Evolutionary conservation across 345 rosid genomes (phyloP).

Genomic region (Brassica rapa): DNA sequence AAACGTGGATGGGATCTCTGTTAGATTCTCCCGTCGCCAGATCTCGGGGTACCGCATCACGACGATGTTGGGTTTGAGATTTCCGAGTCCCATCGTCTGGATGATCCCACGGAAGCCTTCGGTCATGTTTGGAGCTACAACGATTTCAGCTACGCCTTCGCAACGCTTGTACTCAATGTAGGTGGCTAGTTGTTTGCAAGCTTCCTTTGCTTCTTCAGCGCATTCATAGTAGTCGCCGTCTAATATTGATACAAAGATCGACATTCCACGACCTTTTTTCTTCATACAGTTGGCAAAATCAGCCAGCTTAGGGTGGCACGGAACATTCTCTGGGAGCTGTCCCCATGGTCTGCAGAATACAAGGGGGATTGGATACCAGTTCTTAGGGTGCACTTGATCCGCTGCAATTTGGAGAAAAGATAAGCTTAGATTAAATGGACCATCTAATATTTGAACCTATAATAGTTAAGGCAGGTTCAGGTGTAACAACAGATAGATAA

Average conservation of each 20-base stretch:
- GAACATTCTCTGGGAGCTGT: conserved; percentile 95
- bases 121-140: conserved; percentile 95
- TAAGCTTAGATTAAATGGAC: conserved; percentile 6
- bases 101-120: conserved; percentile 97
- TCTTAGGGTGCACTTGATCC: conserved; percentile 97
- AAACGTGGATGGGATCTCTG: conserved; percentile 88
- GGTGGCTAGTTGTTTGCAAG: conserved; percentile 80
- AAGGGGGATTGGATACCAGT: conserved; percentile 98
- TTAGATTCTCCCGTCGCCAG: conserved; percentile 94
- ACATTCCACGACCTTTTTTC: conserved; percentile 99
- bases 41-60: conserved; percentile 99
- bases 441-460: neutral
- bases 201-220: conserved; percentile 95
- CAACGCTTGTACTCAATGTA: conserved; percentile 92
- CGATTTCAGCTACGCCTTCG: conserved; percentile 99
- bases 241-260: conserved; percentile 80
- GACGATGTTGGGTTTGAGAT: conserved; percentile 94
- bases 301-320: conserved; percentile 98
- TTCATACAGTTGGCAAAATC: conserved; percentile 99
- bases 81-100: conserved; percentile 99
- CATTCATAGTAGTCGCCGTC: conserved; percentile 94
- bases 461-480: neutral
- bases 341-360: conserved; percentile 99
- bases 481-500: neutral
- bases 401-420: conserved; percentile 52